Conservation (phyloP, 2,329 filamentous ascomycete genomes). For the Plenodomus biglobosus region DNA sequence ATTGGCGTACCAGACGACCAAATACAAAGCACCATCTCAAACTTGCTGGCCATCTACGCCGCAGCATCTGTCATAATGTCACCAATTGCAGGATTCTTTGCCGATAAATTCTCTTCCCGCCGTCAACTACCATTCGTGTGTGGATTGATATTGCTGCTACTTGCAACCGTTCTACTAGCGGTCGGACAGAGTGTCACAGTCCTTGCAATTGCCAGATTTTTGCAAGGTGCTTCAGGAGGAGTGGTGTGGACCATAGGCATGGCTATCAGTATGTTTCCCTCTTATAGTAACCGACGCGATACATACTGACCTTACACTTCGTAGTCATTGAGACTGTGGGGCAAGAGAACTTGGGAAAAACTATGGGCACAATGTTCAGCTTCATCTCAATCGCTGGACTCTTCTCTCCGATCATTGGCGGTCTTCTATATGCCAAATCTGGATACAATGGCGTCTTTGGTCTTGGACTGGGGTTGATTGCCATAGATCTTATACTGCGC, state of each 20-base stretch:
- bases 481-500: constrained; percentile 62
- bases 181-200: constrained; percentile 52
- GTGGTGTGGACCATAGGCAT: constrained; percentile 63
- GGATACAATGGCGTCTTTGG: constrained; percentile 63
- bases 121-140: constrained; percentile 61
- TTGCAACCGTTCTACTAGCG: constrained; percentile 59
- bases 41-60: constrained; percentile 58
- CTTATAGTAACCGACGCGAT: background rate
- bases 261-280: constrained; percentile 46
- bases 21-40: constrained; percentile 57
- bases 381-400: constrained; percentile 61
- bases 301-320: background rate
- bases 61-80: constrained; percentile 56
- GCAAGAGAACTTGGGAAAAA: constrained; percentile 60
- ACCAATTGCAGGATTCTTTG: constrained; percentile 56
- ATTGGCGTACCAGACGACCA: constrained; percentile 52
- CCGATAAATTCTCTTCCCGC: constrained; percentile 54
- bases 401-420: constrained; percentile 60
- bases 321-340: constrained; percentile 59
- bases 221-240: constrained; percentile 61
- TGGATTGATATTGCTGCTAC: constrained; percentile 56
- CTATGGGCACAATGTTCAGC: constrained; percentile 62
- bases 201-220: constrained; percentile 55
- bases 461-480: constrained; percentile 57
- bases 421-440: constrained; percentile 60